Percentiles rank a stretch among this genome's conserved stretches.
Conservation (phyloP, 108 stramenopile genomes). For the Fragilaria crotonensis region DNA sequence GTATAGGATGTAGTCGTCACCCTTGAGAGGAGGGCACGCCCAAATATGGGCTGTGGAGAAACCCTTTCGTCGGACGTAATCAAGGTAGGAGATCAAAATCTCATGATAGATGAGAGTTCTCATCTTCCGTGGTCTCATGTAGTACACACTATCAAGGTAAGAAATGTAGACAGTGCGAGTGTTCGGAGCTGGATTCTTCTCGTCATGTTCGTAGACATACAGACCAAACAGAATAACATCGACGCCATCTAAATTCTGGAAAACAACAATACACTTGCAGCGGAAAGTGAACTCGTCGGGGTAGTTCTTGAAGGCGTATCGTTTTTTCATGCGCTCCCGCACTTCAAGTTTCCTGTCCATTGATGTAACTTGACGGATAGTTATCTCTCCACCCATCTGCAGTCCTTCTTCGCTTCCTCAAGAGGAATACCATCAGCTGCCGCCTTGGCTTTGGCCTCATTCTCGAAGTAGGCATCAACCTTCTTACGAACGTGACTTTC, state of each 20-base stretch:
- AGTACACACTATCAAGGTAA: slow-evolving; percentile 90
- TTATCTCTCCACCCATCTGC: slow-evolving; percentile 74
- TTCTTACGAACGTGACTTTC: slow-evolving; percentile 74
- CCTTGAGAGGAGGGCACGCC: slow-evolving; percentile 98
- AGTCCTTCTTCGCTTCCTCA: slow-evolving; percentile 62
- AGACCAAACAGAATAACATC: slow-evolving; percentile 91
- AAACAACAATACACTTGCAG: slow-evolving; percentile 89
- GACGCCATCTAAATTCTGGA: slow-evolving; percentile 92
- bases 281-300: slow-evolving; percentile 85
- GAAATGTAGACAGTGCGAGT: slow-evolving; percentile 82
- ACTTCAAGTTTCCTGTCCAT: slow-evolving; percentile 86
- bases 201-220: slow-evolving; percentile 89
- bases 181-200: slow-evolving; percentile 80
- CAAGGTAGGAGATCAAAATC: slow-evolving; percentile 89
- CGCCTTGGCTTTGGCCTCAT: slow-evolving; percentile 55
- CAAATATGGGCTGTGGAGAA: slow-evolving; percentile 94
- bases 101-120: slow-evolving; percentile 93
- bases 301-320: slow-evolving; percentile 88
- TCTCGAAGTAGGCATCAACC: slow-evolving; percentile 51
- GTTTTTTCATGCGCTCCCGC: slow-evolving; percentile 76
- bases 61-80: slow-evolving; percentile 85
- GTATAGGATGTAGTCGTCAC: slow-evolving; percentile 98
- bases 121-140: slow-evolving; percentile 88
- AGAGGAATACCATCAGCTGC: slow-evolving; percentile 47
- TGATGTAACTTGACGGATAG: slow-evolving; percentile 84